Evolutionary conservation across 78 protist genomes (phyloP).

Genomic region (Dictyostelium brefeldianum): DNA sequence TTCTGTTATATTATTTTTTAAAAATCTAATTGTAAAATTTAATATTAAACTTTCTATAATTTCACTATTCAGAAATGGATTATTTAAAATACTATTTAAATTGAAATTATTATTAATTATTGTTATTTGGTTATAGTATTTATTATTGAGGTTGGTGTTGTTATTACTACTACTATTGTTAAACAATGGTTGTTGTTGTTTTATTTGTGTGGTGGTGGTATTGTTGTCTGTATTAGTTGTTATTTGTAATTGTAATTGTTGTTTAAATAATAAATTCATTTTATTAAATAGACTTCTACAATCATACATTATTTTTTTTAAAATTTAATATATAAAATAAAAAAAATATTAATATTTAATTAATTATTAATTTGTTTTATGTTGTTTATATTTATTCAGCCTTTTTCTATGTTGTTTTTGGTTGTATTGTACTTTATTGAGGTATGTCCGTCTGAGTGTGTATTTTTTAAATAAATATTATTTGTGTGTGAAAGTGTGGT

Average conservation of each 20-base stretch:
- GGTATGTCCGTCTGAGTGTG: neutral
- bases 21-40: neutral
- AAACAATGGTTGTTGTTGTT: neutral
- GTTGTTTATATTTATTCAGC: neutral
- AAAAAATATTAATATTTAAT: neutral
- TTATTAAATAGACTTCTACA: slow-evolving; percentile 10
- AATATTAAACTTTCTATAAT: slow-evolving; percentile 1
- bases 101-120: slow-evolving; percentile 6
- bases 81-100: neutral
- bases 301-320: slow-evolving; percentile 6
- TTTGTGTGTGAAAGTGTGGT: neutral
- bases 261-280: neutral
- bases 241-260: neutral
- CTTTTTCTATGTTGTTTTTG: neutral
- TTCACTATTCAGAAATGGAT: neutral
- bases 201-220: neutral
- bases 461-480: neutral
- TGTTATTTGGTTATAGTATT: neutral
- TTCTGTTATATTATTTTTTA: neutral
- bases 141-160: neutral
- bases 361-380: slow-evolving; percentile 14
- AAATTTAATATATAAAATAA: neutral
- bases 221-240: neutral
- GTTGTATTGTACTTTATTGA: neutral
- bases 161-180: neutral